Base-by-base conservation (phyloP, 495 filamentous ascomycete genomes). In the Aspergillus panamensis region DNA sequence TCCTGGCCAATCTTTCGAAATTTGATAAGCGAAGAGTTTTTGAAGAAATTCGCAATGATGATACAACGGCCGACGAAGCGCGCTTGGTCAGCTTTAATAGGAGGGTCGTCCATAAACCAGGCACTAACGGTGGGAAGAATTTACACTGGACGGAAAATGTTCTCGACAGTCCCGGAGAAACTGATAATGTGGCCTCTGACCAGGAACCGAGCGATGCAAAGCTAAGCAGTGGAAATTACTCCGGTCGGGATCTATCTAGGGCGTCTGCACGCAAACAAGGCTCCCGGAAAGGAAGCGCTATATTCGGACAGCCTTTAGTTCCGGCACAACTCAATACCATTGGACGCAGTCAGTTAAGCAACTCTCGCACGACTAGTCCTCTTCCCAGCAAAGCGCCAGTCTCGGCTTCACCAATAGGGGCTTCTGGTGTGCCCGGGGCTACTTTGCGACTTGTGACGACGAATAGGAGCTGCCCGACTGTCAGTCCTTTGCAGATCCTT, bases 11-110 rank as follows among this genome's bases (percentile, higher is more conserved):
- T 60, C 77, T 96, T 12, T 90, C 89, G 16, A 94, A 94, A 62
- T 98, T 98, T 61, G 92, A 98, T 71, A 98, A 98, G 76, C 81
- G 86, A 19, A 81, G 82, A 8, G 81, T 97, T 9, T 97, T 97
- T 67, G 87, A 89, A 51, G 83, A 96, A 67, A 90, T 97, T 64
- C 79, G 90, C 45, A 84, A 91, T 61, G 89, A 94, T 44, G 94
- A 97, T 61, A 86, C 82, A 10, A 87, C 94, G 16, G 90, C 92
- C 8, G 93, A 96, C 49, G 88, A 91, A 57, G 90, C 88, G 48
- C 87, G 93, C 17, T 75, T 98, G 48, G 92, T 97, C 42, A 88
- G 87, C 49, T 90, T 93, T 74, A 98, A 98, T 66, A 83, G 90
- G 19, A 83, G 82, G 40, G 75, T 79, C 17, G 75, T 79, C 17